Conservation (phyloP, 768 basidiomycete genomes). For the Boletus fagicola region DNA sequence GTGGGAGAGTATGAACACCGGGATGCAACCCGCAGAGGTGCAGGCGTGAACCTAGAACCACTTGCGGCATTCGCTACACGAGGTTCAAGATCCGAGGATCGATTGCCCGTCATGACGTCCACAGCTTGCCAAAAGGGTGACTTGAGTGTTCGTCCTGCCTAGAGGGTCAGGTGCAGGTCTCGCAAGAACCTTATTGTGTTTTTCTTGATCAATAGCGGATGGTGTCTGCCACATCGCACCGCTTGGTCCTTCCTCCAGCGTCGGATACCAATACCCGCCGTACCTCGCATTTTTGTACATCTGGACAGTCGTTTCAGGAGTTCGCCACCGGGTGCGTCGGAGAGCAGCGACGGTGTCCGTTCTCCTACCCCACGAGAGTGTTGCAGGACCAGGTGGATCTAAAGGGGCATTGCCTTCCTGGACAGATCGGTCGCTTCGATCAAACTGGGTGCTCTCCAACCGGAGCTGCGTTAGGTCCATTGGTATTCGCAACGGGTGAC, state of each 20-base stretch:
- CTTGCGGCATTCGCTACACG: neutral
- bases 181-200: neutral
- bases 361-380: constrained; percentile 31
- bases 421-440: neutral
- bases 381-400: constrained; percentile 22
- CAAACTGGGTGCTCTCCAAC: neutral
- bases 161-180: constrained; percentile 12
- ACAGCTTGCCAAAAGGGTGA: no score
- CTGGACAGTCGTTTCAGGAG: constrained; percentile 3
- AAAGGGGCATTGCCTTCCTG: constrained; percentile 6
- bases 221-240: neutral
- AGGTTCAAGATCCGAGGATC: constrained; percentile 22
- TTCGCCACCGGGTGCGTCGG: constrained; percentile 11
- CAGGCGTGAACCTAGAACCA: constrained; percentile 24
- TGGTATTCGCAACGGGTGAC: neutral
- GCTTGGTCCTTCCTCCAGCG: neutral
- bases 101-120: constrained; percentile 45
- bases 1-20: constrained; percentile 14
- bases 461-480: neutral
- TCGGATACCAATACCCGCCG: constrained; percentile 13
- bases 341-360: constrained; percentile 25
- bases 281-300: constrained; percentile 15
- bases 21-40: constrained; percentile 17
- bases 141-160: no score
- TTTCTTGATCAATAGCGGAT: neutral